Evolutionary conservation across 768 basidiomycete genomes (phyloP).

Genomic region (Krasilnikovozyma curviuscula): DNA sequence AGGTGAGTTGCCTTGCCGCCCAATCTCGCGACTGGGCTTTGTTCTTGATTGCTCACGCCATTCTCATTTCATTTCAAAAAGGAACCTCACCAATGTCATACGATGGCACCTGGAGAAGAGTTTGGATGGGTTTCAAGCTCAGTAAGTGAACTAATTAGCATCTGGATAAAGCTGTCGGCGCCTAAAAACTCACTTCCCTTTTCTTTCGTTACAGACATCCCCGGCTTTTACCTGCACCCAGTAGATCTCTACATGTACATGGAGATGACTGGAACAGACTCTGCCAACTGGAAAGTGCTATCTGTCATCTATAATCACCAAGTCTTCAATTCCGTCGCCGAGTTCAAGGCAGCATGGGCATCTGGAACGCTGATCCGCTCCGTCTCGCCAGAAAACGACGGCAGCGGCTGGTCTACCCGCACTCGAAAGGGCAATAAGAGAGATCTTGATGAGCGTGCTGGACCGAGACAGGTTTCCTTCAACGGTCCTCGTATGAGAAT

Average conservation of each 20-base stretch:
- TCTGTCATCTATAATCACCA: slow-evolving; percentile 39
- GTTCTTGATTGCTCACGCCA: no score
- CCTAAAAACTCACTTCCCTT: slow-evolving; percentile 34
- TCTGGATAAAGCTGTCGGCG: slow-evolving; percentile 6
- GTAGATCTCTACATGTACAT: slow-evolving; percentile 41
- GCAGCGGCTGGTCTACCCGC: slow-evolving; percentile 30
- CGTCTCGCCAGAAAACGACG: slow-evolving; percentile 23
- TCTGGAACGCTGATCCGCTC: slow-evolving; percentile 17
- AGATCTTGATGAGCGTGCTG: slow-evolving; percentile 46
- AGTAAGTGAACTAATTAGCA: slow-evolving; percentile 1
- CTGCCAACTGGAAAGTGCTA: slow-evolving; percentile 33
- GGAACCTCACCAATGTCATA: background rate
- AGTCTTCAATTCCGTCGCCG: slow-evolving; percentile 33
- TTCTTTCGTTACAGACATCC: slow-evolving; percentile 31
- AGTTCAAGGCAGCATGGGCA: slow-evolving; percentile 37
- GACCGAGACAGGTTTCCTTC: slow-evolving; percentile 42
- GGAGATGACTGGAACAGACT: slow-evolving; percentile 38
- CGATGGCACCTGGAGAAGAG: slow-evolving; percentile 1
- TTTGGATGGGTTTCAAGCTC: slow-evolving; percentile 6
- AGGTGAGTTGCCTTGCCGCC: no score
- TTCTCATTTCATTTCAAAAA: no score
- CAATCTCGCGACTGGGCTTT: no score
- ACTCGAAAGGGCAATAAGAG: slow-evolving; percentile 28
- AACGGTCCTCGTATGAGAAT: slow-evolving; percentile 41
- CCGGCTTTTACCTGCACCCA: slow-evolving; percentile 36